Evolutionary conservation across 208 protist species (phyloP), one percentile per base, ranked within the genome.

Genomic region (Acanthamoeba sp.): DNA sequence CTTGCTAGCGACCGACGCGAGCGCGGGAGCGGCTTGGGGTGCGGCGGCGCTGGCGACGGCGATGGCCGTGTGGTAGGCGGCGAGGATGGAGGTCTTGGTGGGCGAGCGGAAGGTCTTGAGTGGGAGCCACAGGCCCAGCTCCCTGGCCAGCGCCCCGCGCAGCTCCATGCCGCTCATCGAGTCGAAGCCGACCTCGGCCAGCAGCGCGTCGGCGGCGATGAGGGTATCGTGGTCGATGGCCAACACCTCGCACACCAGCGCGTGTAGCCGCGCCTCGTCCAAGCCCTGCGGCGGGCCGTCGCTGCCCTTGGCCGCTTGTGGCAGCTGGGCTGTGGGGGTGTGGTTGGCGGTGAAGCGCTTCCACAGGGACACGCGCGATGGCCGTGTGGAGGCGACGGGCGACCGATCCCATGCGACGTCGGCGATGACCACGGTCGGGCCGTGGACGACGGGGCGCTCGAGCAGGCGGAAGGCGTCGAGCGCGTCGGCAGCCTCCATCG

Each of bases 101-200:
- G 85, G 85, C 59, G 85, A 64, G 16, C 85, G 85, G 85, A 91
- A 91, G 34, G 85, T 91, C 85, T 91, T 91, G 27, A 91, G 55
- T 6, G 85, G 85, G 24, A 91, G 42, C 52, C 42, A 69, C 32
- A 91, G 22, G 55, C 85, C 85, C 6, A 24, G 16, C n/a, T 64
- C 85, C 16, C 85, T 45, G 5, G 85, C 42, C 34, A 91, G 50
- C 24, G 50, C 59, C 4, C 24, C 85, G 32, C 85, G 85, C 85
- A 91, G 27, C 59, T 91, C 85, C 85, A 91, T 91, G 16, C 85
- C 85, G 32, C 52, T 50, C 85, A 91, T 91, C 16, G 85, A 91
- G 40, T 91, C 85, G 38, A 91, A 71, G 29, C 85, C 85, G 20
- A 91, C 1, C 16, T 91, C 85, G 29, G 85, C 85, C 22, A 91